Base-by-base conservation (phyloP, 768 basidiomycete genomes). In the Amanita subjunquillea region DNA sequence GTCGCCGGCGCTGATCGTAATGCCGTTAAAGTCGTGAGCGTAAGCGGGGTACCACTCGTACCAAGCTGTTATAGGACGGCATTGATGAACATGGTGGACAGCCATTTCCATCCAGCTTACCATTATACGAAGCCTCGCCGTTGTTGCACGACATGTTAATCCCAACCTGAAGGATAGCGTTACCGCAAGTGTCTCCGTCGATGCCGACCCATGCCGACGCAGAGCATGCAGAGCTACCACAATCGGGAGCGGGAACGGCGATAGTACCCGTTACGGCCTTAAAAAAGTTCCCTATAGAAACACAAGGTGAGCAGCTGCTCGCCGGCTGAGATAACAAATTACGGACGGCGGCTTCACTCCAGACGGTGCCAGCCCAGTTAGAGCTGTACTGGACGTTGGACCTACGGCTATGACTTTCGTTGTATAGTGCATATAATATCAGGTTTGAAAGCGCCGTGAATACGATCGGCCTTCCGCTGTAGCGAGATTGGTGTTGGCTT, bases 171-270 rank as follows among this genome's bases (percentile, higher is more conserved):
- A 68, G 61, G 51, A 69, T 68, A 22, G 67, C 65, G 37, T 40
- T 61, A 3, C 58, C 61, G 52, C 68, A 69, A 27, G 68, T 67
- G 59, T 66, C 65, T 34, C 68, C 68, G 51, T 68, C 67, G 51
- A 68, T 67, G 30, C 69, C 67, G 48, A 70, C 67, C 67, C 67
- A 70, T 2, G 65, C 65, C 20, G 69, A 65, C 0, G 66, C 64
- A 12, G 69, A 51, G 43, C 58, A 60, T 15, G 61, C 60, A 15
- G 58, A 60, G 3, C 49, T 48, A 5, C 30, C 25, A 25, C 25
- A 25, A 25, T 25, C 4, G 12, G 65, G 65, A 8, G 63, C 68
- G 29, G 67, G 67, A 15, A 68, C 63, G n/a, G 59, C 57, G 56
- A 68, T 67, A 3, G 67, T 69, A 12, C 60, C 67, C 9, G 67